phyloP scores from a whole-genome alignment of 2,329 filamentous ascomycete genomes.

The Sporothrix luriei region DNA sequence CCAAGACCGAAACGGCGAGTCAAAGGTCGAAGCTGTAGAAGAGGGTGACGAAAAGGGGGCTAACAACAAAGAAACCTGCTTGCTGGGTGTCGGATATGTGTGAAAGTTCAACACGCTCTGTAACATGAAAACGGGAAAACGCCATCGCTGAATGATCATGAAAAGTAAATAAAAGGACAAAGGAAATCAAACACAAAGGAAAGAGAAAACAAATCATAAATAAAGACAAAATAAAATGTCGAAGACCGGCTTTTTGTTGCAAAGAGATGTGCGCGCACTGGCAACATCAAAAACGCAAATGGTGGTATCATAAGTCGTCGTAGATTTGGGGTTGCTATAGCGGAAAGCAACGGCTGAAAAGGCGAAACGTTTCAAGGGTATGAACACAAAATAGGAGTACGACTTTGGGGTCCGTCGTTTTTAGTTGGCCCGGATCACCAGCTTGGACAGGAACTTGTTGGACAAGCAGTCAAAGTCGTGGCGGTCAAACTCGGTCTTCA shows the following conservation, averaged over 20 bases:
- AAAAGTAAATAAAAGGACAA: conserved; percentile 29
- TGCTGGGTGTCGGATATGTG: not conserved
- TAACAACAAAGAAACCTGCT: not conserved
- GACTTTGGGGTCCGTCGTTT: not conserved
- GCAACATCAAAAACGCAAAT: conserved; percentile 1
- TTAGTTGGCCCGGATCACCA: conserved; percentile 93
- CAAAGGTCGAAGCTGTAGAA: conserved; percentile 30
- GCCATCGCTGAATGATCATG: conserved; percentile 41
- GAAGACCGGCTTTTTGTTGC: conserved; percentile 24
- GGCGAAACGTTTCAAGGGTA: not conserved
- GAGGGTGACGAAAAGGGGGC: conserved; percentile 32
- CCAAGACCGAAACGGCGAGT: not conserved
- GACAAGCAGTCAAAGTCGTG: conserved; percentile 93
- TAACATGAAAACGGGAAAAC: conserved; percentile 34
- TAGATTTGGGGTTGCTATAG: not conserved
- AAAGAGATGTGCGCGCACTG: conserved; percentile 7
- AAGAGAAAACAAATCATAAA: not conserved
- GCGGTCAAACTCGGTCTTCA: conserved; percentile 77
- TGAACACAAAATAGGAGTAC: not conserved
- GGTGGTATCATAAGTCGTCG: conserved; percentile 28
- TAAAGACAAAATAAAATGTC: not conserved
- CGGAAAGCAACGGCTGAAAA: not conserved
- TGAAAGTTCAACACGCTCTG: not conserved
- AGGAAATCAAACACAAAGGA: conserved; percentile 7
- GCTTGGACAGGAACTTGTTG: conserved; percentile 95